phyloP scores from a whole-genome alignment of 2,329 filamentous ascomycete species.

The Nothomitra cinnamomea region DNA sequence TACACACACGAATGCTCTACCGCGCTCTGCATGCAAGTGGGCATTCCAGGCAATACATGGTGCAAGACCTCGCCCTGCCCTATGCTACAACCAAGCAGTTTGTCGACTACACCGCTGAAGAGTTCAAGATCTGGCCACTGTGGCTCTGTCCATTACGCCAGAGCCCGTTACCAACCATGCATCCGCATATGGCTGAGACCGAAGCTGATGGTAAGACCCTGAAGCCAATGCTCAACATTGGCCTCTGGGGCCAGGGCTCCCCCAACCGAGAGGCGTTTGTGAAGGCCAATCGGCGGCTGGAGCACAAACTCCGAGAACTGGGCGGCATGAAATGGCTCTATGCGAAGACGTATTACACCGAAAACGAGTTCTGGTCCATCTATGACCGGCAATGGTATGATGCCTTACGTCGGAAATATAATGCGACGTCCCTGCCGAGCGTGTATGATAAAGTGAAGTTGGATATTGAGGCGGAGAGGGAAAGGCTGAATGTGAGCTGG shows the following conservation, averaged over 20 bases:
- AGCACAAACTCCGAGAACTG: slow-evolving; percentile 39
- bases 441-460: slow-evolving; percentile 53
- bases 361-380: slow-evolving; percentile 49
- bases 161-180: slow-evolving; percentile 7
- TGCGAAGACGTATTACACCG: slow-evolving; percentile 49
- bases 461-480: slow-evolving; percentile 25
- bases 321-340: slow-evolving; percentile 55
- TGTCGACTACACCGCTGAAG: slow-evolving; percentile 31
- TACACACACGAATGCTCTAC: slow-evolving; percentile 45
- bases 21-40: slow-evolving; percentile 43
- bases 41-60: slow-evolving; percentile 36
- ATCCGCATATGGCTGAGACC: neutral
- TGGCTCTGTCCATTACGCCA: slow-evolving; percentile 39
- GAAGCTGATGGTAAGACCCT: neutral
- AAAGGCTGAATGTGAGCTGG: slow-evolving; percentile 23
- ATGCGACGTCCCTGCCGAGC: slow-evolving; percentile 39
- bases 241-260: slow-evolving; percentile 39
- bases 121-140: slow-evolving; percentile 35
- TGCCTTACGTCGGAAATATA: slow-evolving; percentile 37
- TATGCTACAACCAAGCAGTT: slow-evolving; percentile 33
- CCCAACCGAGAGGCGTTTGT: slow-evolving; percentile 30
- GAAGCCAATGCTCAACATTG: slow-evolving; percentile 34
- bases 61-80: slow-evolving; percentile 46
- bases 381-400: slow-evolving; percentile 46
- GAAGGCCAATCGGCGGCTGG: slow-evolving; percentile 39